Evolutionary conservation across 2,329 filamentous ascomycete species (phyloP), one percentile per base, ranked within the genome.

Genomic region (Zasmidium cellare): DNA sequence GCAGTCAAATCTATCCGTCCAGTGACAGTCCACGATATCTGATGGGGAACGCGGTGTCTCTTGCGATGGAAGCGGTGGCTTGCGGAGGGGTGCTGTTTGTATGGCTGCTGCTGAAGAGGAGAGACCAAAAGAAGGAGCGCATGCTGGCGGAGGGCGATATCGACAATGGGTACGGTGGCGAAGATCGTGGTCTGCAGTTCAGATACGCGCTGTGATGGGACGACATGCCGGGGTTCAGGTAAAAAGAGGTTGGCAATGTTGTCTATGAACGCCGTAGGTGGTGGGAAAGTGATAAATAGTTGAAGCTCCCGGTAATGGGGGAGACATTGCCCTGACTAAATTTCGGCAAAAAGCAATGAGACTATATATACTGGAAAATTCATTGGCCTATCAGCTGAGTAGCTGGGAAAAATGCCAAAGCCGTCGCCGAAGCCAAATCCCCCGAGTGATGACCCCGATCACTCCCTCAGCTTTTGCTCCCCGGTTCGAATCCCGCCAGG

Each of bases 1-100:
- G 52, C 45, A 54, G 52, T 35, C 52, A 54, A 19, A 54, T 54
- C 23, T 54, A 54, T 23, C 52, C 44, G 16, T 24, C 46, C 23
- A 35, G 19, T 16, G 53, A 55, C 35, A 46, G 45, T 25, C 53
- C 53, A 5, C 23, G 24, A 16, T 55, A 55, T 19, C 28, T 31
- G 9, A 55, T 46, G 16, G 52, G 52, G 1, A 54, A 54, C 24
- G 52, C 52, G 3, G 28, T 54, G 19, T 35, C 41, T n/a, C 25
- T 54, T 18, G 52, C 41, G 16, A 54, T 54, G 52, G 52, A 47
- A 19, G 52, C 24, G n/a, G 45, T 48, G 23, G 52, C 52, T 1
- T 54, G 52, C n/a, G 41, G 41, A 3, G 52, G 52, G 2, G 44
- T 54, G 12, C 22, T 14, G n/a, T 23, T 53, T 35, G 50, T 45